These are phyloP conservation scores for Cladosporium cucumerinum DNA, from an alignment of 2,329 filamentous ascomycete genomes.

Conservation along the genomic window DNA sequence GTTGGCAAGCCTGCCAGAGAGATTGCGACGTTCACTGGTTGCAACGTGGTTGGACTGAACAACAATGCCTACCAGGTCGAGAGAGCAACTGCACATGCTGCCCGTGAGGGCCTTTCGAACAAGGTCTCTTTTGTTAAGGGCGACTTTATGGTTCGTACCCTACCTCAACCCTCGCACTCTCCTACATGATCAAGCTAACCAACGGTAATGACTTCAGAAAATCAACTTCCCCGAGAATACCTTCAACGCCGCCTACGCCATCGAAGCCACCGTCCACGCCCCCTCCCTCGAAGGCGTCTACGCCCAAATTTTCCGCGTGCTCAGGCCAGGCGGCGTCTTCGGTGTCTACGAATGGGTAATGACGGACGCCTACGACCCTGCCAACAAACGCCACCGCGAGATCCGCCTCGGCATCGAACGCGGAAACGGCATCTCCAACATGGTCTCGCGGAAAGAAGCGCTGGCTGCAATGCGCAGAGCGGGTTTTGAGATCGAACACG, in stretches of 20 bases:
- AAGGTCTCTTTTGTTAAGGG: slow-evolving; percentile 84
- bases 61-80: slow-evolving; percentile 32
- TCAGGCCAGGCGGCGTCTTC: slow-evolving; percentile 31
- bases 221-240: slow-evolving; percentile 26
- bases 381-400: slow-evolving; percentile 23
- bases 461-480: slow-evolving; percentile 24
- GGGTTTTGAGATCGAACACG: slow-evolving; percentile 28
- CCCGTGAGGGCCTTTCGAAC: slow-evolving; percentile 69
- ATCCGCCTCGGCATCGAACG: slow-evolving; percentile 31
- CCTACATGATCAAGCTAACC: background rate
- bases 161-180: background rate
- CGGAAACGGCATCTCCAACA: slow-evolving; percentile 30
- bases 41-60: slow-evolving; percentile 30
- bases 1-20: slow-evolving; percentile 32
- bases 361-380: slow-evolving; percentile 29
- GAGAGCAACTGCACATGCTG: slow-evolving; percentile 58
- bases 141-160: slow-evolving; percentile 25
- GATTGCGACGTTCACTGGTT: slow-evolving; percentile 31
- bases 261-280: slow-evolving; percentile 34
- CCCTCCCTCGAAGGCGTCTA: slow-evolving; percentile 29
- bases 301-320: slow-evolving; percentile 28
- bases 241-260: slow-evolving; percentile 33
- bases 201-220: background rate
- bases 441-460: slow-evolving; percentile 25
- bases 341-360: slow-evolving; percentile 34